phyloP scores from a whole-genome alignment of 2,329 filamentous ascomycete species.

The Cercospora zeae-maydis region DNA sequence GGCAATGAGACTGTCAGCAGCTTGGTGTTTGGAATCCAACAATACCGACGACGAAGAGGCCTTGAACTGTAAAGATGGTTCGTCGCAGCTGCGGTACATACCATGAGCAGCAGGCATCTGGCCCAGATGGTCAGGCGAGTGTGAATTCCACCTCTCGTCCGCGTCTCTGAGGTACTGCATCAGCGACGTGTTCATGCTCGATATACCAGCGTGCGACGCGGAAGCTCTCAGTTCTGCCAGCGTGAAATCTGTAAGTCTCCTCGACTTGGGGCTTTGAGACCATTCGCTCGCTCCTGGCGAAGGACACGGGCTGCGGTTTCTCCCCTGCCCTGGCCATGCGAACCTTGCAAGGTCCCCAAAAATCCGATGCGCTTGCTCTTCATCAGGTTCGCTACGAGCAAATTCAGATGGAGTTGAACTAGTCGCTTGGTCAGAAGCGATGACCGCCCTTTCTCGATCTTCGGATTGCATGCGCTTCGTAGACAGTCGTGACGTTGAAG shows the following conservation, averaged over 20 bases:
- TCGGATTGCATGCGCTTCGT: background rate
- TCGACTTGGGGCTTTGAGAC: background rate
- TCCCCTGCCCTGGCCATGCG: constrained; percentile 1
- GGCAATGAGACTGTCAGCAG: constrained; percentile 9
- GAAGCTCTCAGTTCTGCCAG: constrained; percentile 7
- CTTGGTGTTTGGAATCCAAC: background rate
- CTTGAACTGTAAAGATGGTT: background rate
- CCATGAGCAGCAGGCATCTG: background rate
- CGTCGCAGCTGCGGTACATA: background rate
- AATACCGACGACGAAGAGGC: background rate
- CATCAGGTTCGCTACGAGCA: background rate
- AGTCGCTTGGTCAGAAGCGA: background rate
- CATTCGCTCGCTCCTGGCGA: background rate
- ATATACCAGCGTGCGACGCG: constrained; percentile 1
- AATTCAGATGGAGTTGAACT: background rate
- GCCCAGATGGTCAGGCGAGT: background rate
- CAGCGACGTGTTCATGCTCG: background rate
- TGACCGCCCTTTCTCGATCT: background rate
- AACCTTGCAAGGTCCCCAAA: constrained; percentile 8
- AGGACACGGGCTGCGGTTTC: background rate
- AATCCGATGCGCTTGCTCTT: background rate
- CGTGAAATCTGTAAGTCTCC: background rate
- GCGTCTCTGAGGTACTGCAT: constrained; percentile 4
- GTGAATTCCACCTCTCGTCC: background rate
- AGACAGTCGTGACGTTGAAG: background rate